Evolutionary conservation across 306 rosid species (phyloP).

Genomic region (Sicyos edulis): DNA sequence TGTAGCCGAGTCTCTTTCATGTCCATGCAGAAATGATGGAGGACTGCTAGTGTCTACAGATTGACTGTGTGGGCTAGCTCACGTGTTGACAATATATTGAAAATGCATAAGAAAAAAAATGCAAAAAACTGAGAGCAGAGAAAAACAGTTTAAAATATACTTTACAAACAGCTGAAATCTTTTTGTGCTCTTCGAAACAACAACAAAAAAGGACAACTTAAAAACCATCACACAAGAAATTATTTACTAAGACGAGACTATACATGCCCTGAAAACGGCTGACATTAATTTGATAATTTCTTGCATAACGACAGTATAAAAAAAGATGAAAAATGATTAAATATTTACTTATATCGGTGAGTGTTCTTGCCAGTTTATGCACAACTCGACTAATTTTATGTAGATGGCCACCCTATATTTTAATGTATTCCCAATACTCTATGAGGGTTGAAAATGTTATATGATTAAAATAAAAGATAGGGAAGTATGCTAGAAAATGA

Average conservation of each 20-base stretch:
- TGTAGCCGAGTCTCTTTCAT: slow-evolving; percentile 5
- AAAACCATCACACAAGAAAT: not conserved
- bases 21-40: slow-evolving; percentile 15
- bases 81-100: slow-evolving; percentile 6
- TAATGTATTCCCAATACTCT: too few species aligned
- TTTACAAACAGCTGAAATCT: not conserved
- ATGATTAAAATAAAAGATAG: slow-evolving; percentile 12
- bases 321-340: not conserved
- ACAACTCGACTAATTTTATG: too few species aligned
- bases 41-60: not conserved
- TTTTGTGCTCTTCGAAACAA: not conserved
- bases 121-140: not conserved
- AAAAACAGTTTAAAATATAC: not conserved
- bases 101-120: not conserved
- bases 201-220: not conserved
- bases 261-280: slow-evolving; percentile 4
- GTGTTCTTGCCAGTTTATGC: too few species aligned
- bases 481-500: slow-evolving; percentile 3
- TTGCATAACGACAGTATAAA: slow-evolving; percentile 9
- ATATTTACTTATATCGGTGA: too few species aligned
- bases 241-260: not conserved
- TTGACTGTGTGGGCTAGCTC: not conserved
- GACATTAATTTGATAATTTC: slow-evolving; percentile 18
- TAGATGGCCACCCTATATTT: too few species aligned
- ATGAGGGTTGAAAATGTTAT: not conserved